Evolutionary conservation across 2,329 filamentous ascomycete species (phyloP), one percentile per base, ranked within the genome.

Genomic region (Ceratocystis variospora): DNA sequence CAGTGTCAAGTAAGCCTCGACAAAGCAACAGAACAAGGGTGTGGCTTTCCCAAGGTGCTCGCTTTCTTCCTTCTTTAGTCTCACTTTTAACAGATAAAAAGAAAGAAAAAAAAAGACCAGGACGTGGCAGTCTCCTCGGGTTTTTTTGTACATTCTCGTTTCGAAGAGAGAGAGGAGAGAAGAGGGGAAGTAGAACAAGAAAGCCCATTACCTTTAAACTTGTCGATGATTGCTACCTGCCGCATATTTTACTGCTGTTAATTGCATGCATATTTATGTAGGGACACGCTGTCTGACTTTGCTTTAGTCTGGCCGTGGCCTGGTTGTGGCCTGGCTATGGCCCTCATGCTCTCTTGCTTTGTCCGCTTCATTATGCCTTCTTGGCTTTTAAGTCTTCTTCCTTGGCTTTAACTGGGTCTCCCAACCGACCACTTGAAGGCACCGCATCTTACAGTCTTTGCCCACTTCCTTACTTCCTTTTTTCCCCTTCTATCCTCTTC

Each of bases 1-100:
- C 37, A 46, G 61, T 46, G 61, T 46, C 41, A 62, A 46, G 46
- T 46, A 62, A 45, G 44, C 61, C 61, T 25, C 41, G 19, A 62
- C 22, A 46, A 28, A 37, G 33, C 33, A 37, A 37, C 33, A 37
- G 33, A 37, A 44, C 61, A 62, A 62, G 61, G 61, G 25, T 46
- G 25, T 15, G 2, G 28, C 28, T 57, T 57, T 62, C 25, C 37
- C 4, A 62, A 17, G 28, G 12, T 37, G 33, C 33, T 37, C 33
- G 33, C 10, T 37, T 37, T 37, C 10, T 57, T 33, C 53, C 1
- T 33, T 57, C 25, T 28, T 7, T n/a, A 12, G 1, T 5, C 57
- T 61, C 3, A 37, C 12, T 50, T 53, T n/a, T 8, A 8, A 53
- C 41, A 48, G 44, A 45, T 22, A 19, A 45, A 25, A 45, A 44